Conservation (phyloP, 345 rosid species). For the Rhodomyrtus tomentosa region DNA sequence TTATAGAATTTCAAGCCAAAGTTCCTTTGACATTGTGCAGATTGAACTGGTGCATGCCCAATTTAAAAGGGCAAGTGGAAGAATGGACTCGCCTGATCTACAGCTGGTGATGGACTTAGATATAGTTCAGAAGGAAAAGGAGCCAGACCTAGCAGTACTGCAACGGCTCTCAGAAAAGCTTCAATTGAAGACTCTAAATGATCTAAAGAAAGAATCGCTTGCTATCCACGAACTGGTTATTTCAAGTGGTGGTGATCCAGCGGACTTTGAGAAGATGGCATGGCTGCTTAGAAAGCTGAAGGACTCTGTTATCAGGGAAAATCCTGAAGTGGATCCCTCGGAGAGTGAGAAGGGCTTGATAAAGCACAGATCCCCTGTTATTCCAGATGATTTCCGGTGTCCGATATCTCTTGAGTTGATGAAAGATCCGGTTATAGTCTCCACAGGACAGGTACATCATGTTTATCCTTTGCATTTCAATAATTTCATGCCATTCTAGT, state of each 20-base stretch:
- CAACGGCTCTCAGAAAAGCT: conserved; percentile 70
- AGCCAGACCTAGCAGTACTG: conserved; percentile 46
- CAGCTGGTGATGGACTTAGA: conserved; percentile 68
- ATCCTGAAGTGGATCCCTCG: conserved; percentile 38
- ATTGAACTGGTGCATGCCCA: conserved; percentile 82
- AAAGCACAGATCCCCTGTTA: conserved; percentile 85
- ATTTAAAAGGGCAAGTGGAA: conserved; percentile 71
- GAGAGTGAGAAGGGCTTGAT: conserved; percentile 27
- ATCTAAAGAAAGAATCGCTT: conserved; percentile 64
- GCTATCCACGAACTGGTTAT: conserved; percentile 75
- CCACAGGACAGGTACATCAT: conserved; percentile 80
- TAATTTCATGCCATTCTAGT: neutral
- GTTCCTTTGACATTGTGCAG: conserved; percentile 13
- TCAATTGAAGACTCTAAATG: conserved; percentile 67
- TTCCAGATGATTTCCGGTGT: conserved; percentile 96
- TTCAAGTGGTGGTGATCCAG: conserved; percentile 49
- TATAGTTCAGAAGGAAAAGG: conserved; percentile 37
- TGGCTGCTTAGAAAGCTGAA: conserved; percentile 65
- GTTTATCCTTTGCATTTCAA: neutral
- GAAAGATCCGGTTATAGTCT: conserved; percentile 97
- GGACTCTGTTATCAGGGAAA: conserved; percentile 40
- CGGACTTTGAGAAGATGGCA: conserved; percentile 53
- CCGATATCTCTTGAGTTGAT: conserved; percentile 95
- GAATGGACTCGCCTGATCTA: conserved; percentile 41
- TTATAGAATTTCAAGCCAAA: neutral